Conservation (phyloP, 2,329 filamentous ascomycete genomes). For the Xylaria multiplex region DNA sequence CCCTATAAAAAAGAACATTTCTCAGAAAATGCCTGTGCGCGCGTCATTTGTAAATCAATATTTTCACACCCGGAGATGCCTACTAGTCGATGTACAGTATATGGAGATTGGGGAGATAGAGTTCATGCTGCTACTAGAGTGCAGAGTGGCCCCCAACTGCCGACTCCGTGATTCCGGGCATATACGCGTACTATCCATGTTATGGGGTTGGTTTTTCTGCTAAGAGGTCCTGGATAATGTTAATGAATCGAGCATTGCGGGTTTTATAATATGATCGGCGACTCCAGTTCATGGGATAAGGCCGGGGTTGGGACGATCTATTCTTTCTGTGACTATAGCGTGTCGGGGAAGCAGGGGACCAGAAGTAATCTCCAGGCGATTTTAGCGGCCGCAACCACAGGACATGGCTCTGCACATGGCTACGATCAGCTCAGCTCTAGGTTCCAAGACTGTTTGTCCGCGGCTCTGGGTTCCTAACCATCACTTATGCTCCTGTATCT, state of each 20-base stretch:
- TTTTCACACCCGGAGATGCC: conserved; percentile 9
- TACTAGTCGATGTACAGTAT: neutral
- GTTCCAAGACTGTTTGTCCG: conserved; percentile 17
- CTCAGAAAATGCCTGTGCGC: neutral
- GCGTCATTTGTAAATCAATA: conserved; percentile 4
- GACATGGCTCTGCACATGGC: conserved; percentile 20
- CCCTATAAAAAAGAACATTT: neutral
- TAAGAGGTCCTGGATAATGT: neutral
- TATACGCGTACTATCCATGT: neutral
- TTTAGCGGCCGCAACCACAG: conserved; percentile 20
- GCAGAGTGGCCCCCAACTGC: conserved; percentile 3
- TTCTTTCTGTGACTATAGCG: conserved; percentile 20
- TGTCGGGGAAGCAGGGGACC: conserved; percentile 14
- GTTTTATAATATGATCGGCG: conserved; percentile 6
- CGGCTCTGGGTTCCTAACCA: conserved; percentile 27
- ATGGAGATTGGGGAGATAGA: neutral
- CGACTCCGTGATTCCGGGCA: conserved; percentile 8
- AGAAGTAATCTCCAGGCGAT: conserved; percentile 6
- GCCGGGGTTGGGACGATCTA: conserved; percentile 18
- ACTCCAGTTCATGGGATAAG: neutral
- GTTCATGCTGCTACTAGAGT: neutral
- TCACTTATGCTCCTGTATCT: conserved; percentile 4
- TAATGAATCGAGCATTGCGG: conserved; percentile 13
- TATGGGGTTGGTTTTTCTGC: neutral
- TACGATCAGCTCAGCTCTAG: conserved; percentile 14